Evolutionary conservation across 78 protist species (phyloP).

Genomic region (Anaeramoeba ignava): DNA sequence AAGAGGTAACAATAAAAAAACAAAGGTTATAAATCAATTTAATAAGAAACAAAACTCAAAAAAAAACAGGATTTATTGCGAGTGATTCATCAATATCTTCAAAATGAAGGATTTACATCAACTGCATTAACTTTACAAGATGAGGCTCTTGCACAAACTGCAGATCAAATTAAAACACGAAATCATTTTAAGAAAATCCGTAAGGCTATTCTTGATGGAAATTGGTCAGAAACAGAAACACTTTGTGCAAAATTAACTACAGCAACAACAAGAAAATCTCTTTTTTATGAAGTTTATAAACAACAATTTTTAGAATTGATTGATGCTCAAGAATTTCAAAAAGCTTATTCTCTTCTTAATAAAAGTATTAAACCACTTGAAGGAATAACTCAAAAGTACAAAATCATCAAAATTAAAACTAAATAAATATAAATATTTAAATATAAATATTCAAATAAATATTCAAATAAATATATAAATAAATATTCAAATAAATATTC

Average conservation of each 20-base stretch:
- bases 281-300: constrained; percentile 52
- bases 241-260: constrained; percentile 16
- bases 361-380: constrained; percentile 61
- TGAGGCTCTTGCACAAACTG: constrained; percentile 46
- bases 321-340: constrained; percentile 47
- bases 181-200: constrained; percentile 29
- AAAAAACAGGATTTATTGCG: constrained; percentile 52
- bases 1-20: too few species aligned
- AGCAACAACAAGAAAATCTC: constrained; percentile 22
- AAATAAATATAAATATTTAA: too few species aligned
- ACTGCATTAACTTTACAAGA: constrained; percentile 47
- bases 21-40: too few species aligned
- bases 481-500: too few species aligned
- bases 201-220: constrained; percentile 45
- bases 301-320: constrained; percentile 62
- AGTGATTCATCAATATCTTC: constrained; percentile 46
- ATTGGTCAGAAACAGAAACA: constrained; percentile 68
- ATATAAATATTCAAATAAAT: too few species aligned
- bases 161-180: constrained; percentile 14
- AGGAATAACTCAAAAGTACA: too few species aligned
- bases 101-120: constrained; percentile 51
- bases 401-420: too few species aligned
- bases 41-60: too few species aligned
- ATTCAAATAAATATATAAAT: too few species aligned
- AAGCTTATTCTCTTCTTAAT: constrained; percentile 32